Evolutionary conservation across 495 filamentous ascomycete genomes (phyloP).

Genomic region (Astrocystis sublimbata): DNA sequence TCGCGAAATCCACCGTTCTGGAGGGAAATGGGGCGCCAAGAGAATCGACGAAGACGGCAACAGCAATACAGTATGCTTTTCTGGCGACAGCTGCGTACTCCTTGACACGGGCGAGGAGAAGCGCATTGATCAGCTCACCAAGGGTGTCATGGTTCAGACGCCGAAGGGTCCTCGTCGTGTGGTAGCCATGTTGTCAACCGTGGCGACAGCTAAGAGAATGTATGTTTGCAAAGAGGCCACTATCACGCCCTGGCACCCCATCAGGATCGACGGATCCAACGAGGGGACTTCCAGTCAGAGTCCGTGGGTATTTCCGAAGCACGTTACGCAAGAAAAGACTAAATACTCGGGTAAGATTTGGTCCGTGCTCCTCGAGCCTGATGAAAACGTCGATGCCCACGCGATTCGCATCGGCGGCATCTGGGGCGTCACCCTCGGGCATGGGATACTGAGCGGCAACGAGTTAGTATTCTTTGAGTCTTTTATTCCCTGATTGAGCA

Average conservation of each 20-base stretch:
- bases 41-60: too few relatives aligned
- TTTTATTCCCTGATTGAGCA: too few relatives aligned
- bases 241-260: conserved; percentile 49
- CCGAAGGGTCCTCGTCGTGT: conserved; percentile 39
- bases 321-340: conserved; percentile 21
- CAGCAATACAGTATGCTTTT: too few relatives aligned
- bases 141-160: conserved; percentile 40
- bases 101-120: conserved; percentile 30
- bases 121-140: conserved; percentile 27
- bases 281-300: neutral
- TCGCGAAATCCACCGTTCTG: too few relatives aligned
- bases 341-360: conserved; percentile 43
- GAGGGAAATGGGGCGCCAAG: too few relatives aligned
- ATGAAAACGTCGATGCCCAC: conserved; percentile 39
- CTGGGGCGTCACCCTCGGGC: conserved; percentile 50
- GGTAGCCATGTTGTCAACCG: conserved; percentile 39
- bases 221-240: conserved; percentile 27
- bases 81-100: conserved; percentile 33
- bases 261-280: conserved; percentile 18
- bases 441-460: conserved; percentile 33
- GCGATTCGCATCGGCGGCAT: conserved; percentile 39
- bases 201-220: conserved; percentile 25
- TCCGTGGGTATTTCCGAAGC: conserved; percentile 40
- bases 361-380: conserved; percentile 43
- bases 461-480: too few relatives aligned